Base-by-base conservation (phyloP, 148 eudicot genomes). In the Suaeda aralocaspica region DNA sequence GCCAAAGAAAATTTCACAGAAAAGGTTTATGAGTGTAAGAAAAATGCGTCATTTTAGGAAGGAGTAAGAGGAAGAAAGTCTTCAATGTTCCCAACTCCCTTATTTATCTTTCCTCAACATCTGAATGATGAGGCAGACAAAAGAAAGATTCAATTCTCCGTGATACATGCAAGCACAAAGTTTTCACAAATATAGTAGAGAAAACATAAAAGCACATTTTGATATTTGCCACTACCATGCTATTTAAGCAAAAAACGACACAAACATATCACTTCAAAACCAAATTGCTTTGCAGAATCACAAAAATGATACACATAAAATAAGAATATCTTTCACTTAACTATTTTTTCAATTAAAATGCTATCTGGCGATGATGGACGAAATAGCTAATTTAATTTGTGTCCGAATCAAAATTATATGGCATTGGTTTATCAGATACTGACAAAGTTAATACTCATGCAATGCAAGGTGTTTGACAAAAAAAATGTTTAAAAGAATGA, bases 1-100 rank as follows among this genome's bases (percentile, higher is more conserved):
- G 77, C 29, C 33, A 78, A 60, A 39, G 19, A 45, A 70, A 2
- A 65, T 31, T 25, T 44, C 31, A 49, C 16, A 4, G 26, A 45
- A 58, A 34, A 18, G 33, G 56, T 39, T 13, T 18, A 55, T 44
- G 31, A 22, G n/a, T 11, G 48, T 21, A 19, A 16, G 67, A 46
- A 7, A 21, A 33, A 64, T 45, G 13, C 29, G 9, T 6, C 9
- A 34, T 12, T 62, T 3, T 34, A 29, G n/a, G 5, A 11, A 22
- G 74, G 11, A 18, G 9, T 2, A 15, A 41, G 4, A 36, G 36
- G 16, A 8, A 18, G 19, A 48, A 21, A 26, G 8, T 39, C 13
- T 28, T 11, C 34, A 19, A 59, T 25, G 0, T 24, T 26, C 62
- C 4, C 48, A 53, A 19, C 42, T n/a, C 44, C 8, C 3, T 11